phyloP scores from a whole-genome alignment of 1,284 basidiomycete genomes.

The Wolfiporia cocos region DNA sequence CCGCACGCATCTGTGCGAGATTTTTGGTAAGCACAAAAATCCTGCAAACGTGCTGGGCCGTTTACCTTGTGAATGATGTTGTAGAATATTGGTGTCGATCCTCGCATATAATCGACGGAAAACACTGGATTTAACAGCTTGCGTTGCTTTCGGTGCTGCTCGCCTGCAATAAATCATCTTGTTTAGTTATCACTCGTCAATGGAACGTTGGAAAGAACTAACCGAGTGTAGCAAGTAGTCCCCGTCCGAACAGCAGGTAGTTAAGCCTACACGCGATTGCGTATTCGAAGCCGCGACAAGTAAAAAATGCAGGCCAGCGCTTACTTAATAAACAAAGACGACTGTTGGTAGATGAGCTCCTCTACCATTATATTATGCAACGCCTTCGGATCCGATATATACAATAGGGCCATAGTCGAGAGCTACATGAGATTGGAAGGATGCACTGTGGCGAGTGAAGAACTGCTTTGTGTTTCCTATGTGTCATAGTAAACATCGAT shows the following conservation, averaged over 20 bases:
- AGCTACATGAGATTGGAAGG: too few relatives aligned
- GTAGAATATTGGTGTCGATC: constrained; percentile 19
- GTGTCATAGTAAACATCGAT: too few relatives aligned
- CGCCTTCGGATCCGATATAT: constrained; percentile 21
- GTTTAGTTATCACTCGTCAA: too few relatives aligned
- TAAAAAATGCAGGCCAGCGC: not conserved
- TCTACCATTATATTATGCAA: constrained; percentile 9
- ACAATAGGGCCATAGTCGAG: too few relatives aligned
- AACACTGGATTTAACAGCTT: constrained; percentile 24
- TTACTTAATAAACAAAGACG: constrained; percentile 13
- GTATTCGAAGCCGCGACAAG: not conserved
- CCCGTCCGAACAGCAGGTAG: constrained; percentile 9
- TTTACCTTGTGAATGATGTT: constrained; percentile 5
- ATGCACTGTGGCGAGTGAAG: too few relatives aligned
- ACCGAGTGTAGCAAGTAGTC: constrained; percentile 11
- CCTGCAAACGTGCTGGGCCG: constrained; percentile 1
- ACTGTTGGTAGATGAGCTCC: constrained; percentile 10
- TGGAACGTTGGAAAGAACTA: constrained; percentile 16
- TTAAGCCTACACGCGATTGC: constrained; percentile 4
- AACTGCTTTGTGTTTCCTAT: too few relatives aligned
- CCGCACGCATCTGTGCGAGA: constrained; percentile 11
- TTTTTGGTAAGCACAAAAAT: not conserved
- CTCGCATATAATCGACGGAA: constrained; percentile 17
- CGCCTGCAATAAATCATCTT: too few relatives aligned
- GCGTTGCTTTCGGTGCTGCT: constrained; percentile 19